These are phyloP conservation scores for Globisporangium sylvaticum DNA, from an alignment of 352 stramenopile genomes.

Conservation along the genomic window DNA sequence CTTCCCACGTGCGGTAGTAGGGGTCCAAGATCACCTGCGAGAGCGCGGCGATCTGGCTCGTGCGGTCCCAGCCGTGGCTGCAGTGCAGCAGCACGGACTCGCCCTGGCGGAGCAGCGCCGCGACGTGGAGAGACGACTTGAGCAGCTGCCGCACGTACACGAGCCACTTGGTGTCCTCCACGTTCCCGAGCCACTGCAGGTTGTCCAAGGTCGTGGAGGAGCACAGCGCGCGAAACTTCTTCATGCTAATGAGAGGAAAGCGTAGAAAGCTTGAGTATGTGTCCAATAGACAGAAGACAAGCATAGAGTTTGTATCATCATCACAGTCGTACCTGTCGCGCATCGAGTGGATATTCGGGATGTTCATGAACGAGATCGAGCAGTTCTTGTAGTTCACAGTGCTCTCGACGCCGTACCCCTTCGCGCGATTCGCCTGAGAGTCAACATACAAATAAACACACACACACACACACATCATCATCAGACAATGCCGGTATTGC, in stretches of 20 bases:
- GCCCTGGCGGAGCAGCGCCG: conserved; percentile 88
- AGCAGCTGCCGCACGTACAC: conserved; percentile 93
- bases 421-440: conserved; percentile 65
- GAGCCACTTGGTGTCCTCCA: conserved; percentile 98
- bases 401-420: conserved; percentile 95
- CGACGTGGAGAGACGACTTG: conserved; percentile 88
- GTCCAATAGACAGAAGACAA: neutral
- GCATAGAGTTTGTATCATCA: neutral
- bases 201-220: conserved; percentile 88
- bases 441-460: neutral
- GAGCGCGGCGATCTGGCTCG: conserved; percentile 84
- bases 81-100: conserved; percentile 81
- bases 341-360: conserved; percentile 99
- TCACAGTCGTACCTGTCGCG: conserved; percentile 81
- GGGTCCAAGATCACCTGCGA: conserved; percentile 72
- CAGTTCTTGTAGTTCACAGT: conserved; percentile 94
- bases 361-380: conserved; percentile 97
- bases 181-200: conserved; percentile 84
- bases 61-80: conserved; percentile 86
- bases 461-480: too few species aligned
- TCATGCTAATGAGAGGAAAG: conserved; percentile 35
- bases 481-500: neutral
- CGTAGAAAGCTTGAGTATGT: neutral
- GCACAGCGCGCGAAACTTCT: conserved; percentile 67
- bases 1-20: conserved; percentile 75